phyloP scores from a whole-genome alignment of 129 eudicot genomes.

The Escallonia rubra region DNA sequence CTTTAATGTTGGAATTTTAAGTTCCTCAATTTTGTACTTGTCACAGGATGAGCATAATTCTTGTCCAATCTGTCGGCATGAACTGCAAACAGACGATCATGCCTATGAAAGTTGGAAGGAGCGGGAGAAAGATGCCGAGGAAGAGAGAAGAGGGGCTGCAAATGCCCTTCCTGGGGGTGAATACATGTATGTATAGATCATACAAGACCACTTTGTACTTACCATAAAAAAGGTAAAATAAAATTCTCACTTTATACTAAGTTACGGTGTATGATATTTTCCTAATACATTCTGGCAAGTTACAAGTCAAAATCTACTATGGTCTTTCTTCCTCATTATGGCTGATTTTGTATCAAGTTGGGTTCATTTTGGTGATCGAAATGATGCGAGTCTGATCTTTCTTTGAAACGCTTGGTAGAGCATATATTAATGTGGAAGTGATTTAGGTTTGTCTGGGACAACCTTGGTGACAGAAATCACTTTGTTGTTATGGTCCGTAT shows the following conservation, averaged over 20 bases:
- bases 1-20: too few species aligned
- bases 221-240: too few species aligned
- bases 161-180: constrained; percentile 94
- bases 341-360: background rate
- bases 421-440: too few species aligned
- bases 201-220: too few species aligned
- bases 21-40: background rate
- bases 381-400: background rate
- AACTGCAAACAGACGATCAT: constrained; percentile 88
- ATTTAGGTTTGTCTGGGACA: too few species aligned
- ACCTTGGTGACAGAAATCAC: too few species aligned
- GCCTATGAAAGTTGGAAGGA: constrained; percentile 91
- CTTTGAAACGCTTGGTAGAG: background rate
- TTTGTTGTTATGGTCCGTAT: too few species aligned
- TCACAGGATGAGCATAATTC: constrained; percentile 88
- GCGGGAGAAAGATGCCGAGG: constrained; percentile 92
- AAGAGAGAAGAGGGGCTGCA: constrained; percentile 94
- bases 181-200: constrained; percentile 78
- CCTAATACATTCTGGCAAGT: background rate
- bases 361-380: background rate
- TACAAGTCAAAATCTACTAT: background rate
- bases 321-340: background rate
- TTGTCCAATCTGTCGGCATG: constrained; percentile 94
- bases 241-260: background rate
- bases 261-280: background rate